Evolutionary conservation across 805 yeast genomes (phyloP).

Genomic region (Saccharomycopsis babjevae): DNA sequence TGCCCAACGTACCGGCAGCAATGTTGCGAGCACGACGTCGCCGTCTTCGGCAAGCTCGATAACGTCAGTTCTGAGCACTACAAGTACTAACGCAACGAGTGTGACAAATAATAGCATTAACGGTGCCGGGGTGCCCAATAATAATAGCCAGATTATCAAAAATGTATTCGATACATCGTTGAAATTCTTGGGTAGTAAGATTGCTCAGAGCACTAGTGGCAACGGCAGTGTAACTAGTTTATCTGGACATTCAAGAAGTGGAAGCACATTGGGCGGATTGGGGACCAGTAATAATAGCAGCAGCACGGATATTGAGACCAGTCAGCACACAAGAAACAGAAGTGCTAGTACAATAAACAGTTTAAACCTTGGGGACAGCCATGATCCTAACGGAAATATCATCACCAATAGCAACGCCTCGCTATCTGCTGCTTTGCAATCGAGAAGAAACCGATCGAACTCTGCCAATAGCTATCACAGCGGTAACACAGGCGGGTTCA

Average conservation of each 20-base stretch:
- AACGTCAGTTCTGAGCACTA: neutral
- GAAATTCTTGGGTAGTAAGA: slow-evolving; percentile 15
- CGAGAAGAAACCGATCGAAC: slow-evolving; percentile 9
- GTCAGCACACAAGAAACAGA: neutral
- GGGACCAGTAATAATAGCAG: neutral
- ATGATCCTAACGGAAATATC: neutral
- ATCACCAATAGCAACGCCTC: neutral
- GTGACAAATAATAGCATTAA: neutral
- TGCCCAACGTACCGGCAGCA: neutral
- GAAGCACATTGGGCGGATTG: neutral
- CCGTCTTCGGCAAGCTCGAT: neutral
- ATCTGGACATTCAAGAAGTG: neutral
- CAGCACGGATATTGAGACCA: neutral
- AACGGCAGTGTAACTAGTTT: neutral
- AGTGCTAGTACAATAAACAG: neutral
- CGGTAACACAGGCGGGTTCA: slow-evolving; percentile 6
- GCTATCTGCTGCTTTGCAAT: neutral
- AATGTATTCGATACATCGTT: slow-evolving; percentile 14
- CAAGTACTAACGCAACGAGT: neutral
- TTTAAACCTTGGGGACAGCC: neutral
- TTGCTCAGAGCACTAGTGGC: neutral
- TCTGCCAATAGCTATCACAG: slow-evolving; percentile 7
- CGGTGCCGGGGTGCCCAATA: neutral
- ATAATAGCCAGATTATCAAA: neutral
- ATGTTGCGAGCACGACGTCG: neutral